Percentiles rank a stretch among this genome's conserved stretches.
Conservation (phyloP, 2,329 filamentous ascomycete species). For the Apiospora hydei region DNA sequence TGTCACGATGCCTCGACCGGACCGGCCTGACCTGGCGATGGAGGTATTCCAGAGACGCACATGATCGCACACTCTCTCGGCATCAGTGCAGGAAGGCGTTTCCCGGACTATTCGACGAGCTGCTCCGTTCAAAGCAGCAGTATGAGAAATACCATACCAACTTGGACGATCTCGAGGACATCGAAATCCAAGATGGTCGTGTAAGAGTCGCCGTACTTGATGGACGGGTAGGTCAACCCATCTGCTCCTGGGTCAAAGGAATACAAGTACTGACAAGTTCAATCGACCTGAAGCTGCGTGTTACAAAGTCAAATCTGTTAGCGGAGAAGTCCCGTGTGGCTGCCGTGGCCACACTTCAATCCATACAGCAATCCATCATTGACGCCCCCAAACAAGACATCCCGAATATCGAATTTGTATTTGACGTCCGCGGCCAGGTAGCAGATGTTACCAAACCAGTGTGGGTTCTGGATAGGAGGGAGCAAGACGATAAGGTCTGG, state of each 20-base stretch:
- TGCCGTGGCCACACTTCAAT: not conserved
- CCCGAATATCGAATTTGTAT: conserved; percentile 4
- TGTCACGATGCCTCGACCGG: not conserved
- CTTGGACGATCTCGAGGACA: conserved; percentile 15
- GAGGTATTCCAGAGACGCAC: conserved; percentile 16
- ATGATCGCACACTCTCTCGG: not conserved
- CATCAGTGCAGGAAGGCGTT: conserved; percentile 13
- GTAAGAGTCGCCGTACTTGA: not conserved
- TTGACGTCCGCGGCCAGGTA: conserved; percentile 13
- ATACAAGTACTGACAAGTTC: not conserved
- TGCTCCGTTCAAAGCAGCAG: not conserved
- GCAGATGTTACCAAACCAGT: conserved; percentile 17
- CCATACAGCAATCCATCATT: not conserved
- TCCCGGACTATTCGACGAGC: conserved; percentile 9
- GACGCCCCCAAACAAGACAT: not conserved
- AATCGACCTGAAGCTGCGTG: not conserved
- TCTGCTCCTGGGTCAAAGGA: not conserved
- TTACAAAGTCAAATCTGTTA: not conserved
- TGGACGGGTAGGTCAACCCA: not conserved
- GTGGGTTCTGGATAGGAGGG: conserved; percentile 9
- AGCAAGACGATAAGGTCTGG: conserved; percentile 10
- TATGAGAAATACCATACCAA: conserved; percentile 4
- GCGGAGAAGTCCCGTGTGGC: not conserved
- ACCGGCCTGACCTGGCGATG: conserved; percentile 14
- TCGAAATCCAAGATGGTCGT: not conserved